These are phyloP conservation scores for Cladosporium sphaerospermum DNA, from an alignment of 2,329 filamentous ascomycete species.

Conservation along the genomic window DNA sequence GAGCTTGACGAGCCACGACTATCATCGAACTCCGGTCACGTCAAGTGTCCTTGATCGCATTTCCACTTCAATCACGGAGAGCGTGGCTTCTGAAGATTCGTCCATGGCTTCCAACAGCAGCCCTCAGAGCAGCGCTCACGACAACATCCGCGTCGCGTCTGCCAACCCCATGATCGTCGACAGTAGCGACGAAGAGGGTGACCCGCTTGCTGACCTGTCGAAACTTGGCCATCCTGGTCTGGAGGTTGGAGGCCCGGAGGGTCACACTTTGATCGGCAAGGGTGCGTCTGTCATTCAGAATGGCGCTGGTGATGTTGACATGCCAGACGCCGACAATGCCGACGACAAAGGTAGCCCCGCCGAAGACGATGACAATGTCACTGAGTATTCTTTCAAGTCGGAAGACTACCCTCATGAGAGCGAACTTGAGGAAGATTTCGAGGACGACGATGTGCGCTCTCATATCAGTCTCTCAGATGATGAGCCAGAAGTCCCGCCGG, in stretches of 20 bases:
- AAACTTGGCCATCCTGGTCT: neutral
- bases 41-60: no score
- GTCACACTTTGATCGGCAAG: no score
- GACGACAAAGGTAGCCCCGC: neutral
- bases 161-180: neutral
- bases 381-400: conserved; percentile 17
- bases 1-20: no score
- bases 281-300: no score
- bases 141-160: conserved; percentile 4
- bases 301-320: neutral
- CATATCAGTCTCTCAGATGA: conserved; percentile 19
- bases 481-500: conserved; percentile 2
- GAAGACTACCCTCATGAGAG: conserved; percentile 14
- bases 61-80: no score
- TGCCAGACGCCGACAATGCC: neutral
- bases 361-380: conserved; percentile 9
- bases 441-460: conserved; percentile 17
- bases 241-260: no score
- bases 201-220: neutral
- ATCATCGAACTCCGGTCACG: no score
- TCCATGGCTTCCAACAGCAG: neutral
- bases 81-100: no score
- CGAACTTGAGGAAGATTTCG: conserved; percentile 10
- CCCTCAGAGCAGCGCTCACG: neutral
- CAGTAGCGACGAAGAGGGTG: neutral